Base-by-base conservation (phyloP, 2,329 filamentous ascomycete species). In the Cryphonectria parasitica region DNA sequence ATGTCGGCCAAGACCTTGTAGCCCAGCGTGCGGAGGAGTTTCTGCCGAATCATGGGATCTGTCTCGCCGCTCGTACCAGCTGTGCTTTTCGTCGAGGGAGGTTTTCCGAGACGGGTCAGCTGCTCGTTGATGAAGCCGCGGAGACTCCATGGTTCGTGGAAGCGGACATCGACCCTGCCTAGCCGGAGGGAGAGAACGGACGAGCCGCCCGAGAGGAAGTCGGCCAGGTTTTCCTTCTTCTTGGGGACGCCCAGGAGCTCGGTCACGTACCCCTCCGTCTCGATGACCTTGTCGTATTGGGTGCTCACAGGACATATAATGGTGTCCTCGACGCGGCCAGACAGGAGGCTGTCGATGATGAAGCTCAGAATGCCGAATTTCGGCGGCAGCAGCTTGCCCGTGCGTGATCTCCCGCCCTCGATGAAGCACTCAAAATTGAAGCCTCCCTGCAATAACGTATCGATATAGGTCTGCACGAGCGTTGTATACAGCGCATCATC, bases 361-460 rank as follows among this genome's bases (percentile, higher is more conserved):
- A 98, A 99, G 77, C 90, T 93, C 39, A 99, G 83, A 71, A 99
- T 98, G 13, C 96, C 96, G 74, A 98, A 98, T 78, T 98, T 98
- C 0, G 96, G 96, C 2, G 94, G 91, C 17, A 99, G 81, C 2
- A 99, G 87, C 82, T 99, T 99, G 39, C 96, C 96, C 0, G 95
- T 99, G 66, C 96, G 87, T 43, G 95, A 98, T 25, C 96, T 88
- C 1, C 95, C 95, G 22, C 96, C 96, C 82, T 99, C 96, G 71
- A 99, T 97, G 76, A 99, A 99, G 80, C 96, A 99, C 80, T 98
- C 95, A 64, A 99, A 89, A 78, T 99, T 98, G 81, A 91, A 97
- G 0, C 96, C 96, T 74, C 93, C 91, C 77, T 96, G 93, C 2
- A 99, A 84, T 60, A 99, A 80, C 0, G 94, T 97, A 79, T 99